Conservation (phyloP, 148 eudicot genomes). For the Drosera capensis region DNA sequence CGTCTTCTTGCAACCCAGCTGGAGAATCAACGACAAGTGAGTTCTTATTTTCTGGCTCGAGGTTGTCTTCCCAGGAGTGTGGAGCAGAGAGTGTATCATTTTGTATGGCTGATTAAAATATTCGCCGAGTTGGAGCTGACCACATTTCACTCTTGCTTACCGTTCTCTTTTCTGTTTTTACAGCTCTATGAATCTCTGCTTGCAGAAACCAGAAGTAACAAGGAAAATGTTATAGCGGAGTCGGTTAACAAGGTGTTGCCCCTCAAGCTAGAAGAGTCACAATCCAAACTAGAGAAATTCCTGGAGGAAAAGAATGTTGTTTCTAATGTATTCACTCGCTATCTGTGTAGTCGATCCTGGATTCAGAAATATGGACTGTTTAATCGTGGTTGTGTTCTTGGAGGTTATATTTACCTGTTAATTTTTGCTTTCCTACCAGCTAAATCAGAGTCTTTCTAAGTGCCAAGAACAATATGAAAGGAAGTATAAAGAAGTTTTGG, state of each 20-base stretch:
- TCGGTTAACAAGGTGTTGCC: constrained; percentile 47
- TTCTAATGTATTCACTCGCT: constrained; percentile 26
- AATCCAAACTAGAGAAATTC: constrained; percentile 29
- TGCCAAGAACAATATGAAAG: constrained; percentile 52
- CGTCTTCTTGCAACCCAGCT: constrained; percentile 77
- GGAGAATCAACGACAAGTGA: constrained; percentile 85
- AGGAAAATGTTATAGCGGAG: constrained; percentile 29
- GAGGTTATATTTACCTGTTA: not conserved
- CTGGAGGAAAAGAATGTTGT: constrained; percentile 37
- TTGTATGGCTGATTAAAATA: too few species aligned
- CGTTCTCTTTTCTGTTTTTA: not conserved
- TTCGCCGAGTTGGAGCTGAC: not conserved
- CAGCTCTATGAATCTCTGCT: constrained; percentile 79
- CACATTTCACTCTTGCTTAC: not conserved
- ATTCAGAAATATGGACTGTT: not conserved
- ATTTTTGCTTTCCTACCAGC: constrained; percentile 19
- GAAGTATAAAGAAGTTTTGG: constrained; percentile 38
- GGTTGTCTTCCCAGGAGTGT: not conserved
- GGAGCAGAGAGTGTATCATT: not conserved
- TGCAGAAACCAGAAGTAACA: constrained; percentile 51
- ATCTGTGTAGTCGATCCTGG: not conserved
- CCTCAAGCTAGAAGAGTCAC: constrained; percentile 42
- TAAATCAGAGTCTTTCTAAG: constrained; percentile 44
- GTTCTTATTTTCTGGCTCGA: constrained; percentile 4
- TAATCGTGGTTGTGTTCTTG: not conserved